Conservation (phyloP, 1,284 basidiomycete species). For the Melampsora americana region DNA sequence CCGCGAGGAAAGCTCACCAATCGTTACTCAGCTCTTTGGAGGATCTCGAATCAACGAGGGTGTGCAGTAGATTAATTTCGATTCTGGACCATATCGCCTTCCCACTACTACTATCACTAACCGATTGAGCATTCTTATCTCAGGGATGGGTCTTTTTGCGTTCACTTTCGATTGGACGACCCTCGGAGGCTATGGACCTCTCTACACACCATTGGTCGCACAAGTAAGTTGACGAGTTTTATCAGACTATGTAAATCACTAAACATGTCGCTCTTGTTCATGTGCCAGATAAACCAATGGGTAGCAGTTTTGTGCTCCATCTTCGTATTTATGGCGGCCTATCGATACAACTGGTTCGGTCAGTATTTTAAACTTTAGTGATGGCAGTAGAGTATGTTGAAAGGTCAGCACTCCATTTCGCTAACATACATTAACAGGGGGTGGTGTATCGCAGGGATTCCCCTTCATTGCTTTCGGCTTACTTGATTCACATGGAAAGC, state of each 20-base stretch:
- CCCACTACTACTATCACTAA: no score
- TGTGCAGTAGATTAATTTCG: background rate
- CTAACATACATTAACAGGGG: background rate
- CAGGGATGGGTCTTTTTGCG: slow-evolving; percentile 28
- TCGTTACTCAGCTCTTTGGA: slow-evolving; percentile 40
- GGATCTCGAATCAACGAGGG: slow-evolving; percentile 37
- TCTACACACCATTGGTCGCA: slow-evolving; percentile 32
- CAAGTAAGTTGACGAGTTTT: slow-evolving; percentile 17
- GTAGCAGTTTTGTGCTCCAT: slow-evolving; percentile 19
- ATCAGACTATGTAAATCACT: background rate
- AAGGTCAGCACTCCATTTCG: no score
- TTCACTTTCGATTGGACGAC: slow-evolving; percentile 33
- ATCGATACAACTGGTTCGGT: slow-evolving; percentile 43
- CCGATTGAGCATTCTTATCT: no score
- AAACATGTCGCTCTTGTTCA: background rate
- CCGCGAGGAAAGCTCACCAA: background rate
- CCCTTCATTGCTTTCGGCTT: slow-evolving; percentile 35
- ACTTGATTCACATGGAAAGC: slow-evolving; percentile 35
- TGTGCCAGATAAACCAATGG: slow-evolving; percentile 30
- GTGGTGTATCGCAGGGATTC: slow-evolving; percentile 7
- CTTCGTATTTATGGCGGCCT: slow-evolving; percentile 35
- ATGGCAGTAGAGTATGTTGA: no score
- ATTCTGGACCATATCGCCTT: no score
- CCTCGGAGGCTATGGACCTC: slow-evolving; percentile 23
- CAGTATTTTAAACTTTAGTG: background rate